Percentiles rank a stretch among this genome's conserved stretches.
These are phyloP conservation scores for Metschnikowia hibisci DNA, from an alignment of 805 yeast genomes.

Conservation along the genomic window DNA sequence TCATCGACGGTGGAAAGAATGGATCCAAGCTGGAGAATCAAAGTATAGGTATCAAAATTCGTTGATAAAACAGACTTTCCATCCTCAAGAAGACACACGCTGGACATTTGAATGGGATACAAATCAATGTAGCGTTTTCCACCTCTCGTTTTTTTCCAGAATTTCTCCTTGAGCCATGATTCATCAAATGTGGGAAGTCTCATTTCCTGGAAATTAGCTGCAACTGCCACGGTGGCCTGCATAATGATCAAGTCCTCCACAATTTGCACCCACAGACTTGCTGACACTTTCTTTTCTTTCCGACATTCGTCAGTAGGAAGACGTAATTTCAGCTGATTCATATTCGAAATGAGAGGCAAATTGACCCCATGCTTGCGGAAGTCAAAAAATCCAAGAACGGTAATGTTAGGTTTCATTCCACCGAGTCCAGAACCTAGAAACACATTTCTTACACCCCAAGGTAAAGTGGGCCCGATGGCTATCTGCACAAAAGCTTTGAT, in stretches of 20 bases:
- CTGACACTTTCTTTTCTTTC: constrained; percentile 62
- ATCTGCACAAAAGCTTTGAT: constrained; percentile 94
- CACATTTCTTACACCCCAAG: constrained; percentile 95
- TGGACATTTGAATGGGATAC: constrained; percentile 96
- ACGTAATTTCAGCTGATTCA: constrained; percentile 17
- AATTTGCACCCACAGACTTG: constrained; percentile 86
- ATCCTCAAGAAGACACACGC: constrained; percentile 61
- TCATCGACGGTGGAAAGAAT: constrained; percentile 88
- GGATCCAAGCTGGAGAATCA: constrained; percentile 90
- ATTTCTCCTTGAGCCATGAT: constrained; percentile 13
- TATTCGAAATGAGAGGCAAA: constrained; percentile 23
- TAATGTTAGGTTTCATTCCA: constrained; percentile 95
- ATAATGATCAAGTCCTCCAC: constrained; percentile 85
- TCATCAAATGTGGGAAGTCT: constrained; percentile 50
- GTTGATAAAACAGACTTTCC: constrained; percentile 75
- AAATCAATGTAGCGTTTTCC: constrained; percentile 67
- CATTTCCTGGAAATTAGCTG: constrained; percentile 74
- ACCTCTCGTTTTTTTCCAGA: constrained; percentile 4
- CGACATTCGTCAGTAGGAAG: constrained; percentile 80
- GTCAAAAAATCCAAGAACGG: constrained; percentile 87
- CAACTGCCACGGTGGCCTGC: constrained; percentile 91
- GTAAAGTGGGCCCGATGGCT: constrained; percentile 77
- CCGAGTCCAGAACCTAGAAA: constrained; percentile 95
- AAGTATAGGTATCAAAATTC: constrained; percentile 92
- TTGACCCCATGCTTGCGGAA: constrained; percentile 41